phyloP scores from a whole-genome alignment of 192 early-diverging fungal genomes.

The Chytriomyces hyalinus region DNA sequence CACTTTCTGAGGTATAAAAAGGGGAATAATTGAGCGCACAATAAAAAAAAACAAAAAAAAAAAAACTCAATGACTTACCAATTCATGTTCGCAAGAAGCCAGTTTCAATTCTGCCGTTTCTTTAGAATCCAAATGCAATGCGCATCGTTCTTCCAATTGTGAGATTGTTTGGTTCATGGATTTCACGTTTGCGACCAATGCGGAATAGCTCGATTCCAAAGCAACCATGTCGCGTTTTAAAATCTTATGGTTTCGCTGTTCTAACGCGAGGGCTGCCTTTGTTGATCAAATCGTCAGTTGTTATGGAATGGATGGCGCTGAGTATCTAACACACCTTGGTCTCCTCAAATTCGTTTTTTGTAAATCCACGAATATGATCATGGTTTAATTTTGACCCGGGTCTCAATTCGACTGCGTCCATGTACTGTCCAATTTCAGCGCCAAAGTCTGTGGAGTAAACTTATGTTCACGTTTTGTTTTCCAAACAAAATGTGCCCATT shows the following conservation, averaged over 20 bases:
- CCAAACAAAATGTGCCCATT: background rate
- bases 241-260: slow-evolving; percentile 26
- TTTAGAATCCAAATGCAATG: background rate
- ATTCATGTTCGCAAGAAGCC: background rate
- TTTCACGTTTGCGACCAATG: background rate
- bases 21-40: background rate
- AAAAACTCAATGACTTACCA: slow-evolving; percentile 1
- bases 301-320: background rate
- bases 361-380: background rate
- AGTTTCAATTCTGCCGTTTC: slow-evolving; percentile 6
- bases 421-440: background rate
- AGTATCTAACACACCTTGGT: background rate
- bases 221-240: slow-evolving; percentile 31
- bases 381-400: background rate
- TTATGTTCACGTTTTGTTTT: background rate
- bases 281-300: background rate
- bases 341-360: background rate
- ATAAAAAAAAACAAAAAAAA: no score
- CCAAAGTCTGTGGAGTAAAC: slow-evolving; percentile 2
- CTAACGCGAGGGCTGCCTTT: slow-evolving; percentile 10
- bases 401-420: slow-evolving; percentile 8
- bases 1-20: slow-evolving; percentile 1
- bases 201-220: slow-evolving; percentile 12
- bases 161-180: background rate
- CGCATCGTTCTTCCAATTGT: background rate